Evolutionary conservation across 169 alveolate genomes (phyloP).

Genomic region (Prorocentrum cordatum): DNA sequence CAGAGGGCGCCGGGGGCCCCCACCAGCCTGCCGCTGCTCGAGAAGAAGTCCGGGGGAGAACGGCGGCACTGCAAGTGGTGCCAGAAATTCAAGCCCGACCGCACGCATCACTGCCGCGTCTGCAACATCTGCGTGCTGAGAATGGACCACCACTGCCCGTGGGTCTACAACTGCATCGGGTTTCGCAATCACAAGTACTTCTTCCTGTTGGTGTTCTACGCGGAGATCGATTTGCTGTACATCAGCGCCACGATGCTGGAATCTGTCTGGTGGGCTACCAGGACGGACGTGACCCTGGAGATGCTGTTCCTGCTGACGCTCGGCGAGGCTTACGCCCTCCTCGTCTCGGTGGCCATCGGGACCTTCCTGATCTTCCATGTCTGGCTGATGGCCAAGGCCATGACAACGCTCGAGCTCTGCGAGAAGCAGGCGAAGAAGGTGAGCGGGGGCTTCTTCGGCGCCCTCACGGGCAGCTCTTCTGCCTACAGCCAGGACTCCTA

Average conservation of each 20-base stretch:
- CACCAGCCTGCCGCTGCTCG: no score
- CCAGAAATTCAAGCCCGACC: slow-evolving; percentile 51
- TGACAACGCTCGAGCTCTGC: slow-evolving; percentile 48
- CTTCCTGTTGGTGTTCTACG: slow-evolving; percentile 44
- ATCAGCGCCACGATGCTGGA: slow-evolving; percentile 39
- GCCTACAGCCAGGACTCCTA: not conserved
- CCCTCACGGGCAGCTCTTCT: not conserved
- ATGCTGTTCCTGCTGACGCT: not conserved
- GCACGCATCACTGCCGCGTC: slow-evolving; percentile 59
- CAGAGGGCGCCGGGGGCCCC: no score
- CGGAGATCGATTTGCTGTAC: slow-evolving; percentile 21
- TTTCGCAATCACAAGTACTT: slow-evolving; percentile 65
- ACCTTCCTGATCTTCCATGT: not conserved
- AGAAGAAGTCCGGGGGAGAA: slow-evolving; percentile 40
- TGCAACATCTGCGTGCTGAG: slow-evolving; percentile 59
- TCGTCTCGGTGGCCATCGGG: no score
- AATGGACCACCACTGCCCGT: slow-evolving; percentile 66
- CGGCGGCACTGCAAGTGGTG: slow-evolving; percentile 69
- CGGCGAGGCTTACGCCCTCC: no score
- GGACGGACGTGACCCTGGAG: no score
- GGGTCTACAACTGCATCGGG: slow-evolving; percentile 58
- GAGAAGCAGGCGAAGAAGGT: slow-evolving; percentile 46
- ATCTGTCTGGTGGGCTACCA: slow-evolving; percentile 64
- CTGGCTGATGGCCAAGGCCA: slow-evolving; percentile 30
- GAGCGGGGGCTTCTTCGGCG: not conserved